phyloP scores from a whole-genome alignment of 306 rosid genomes.

The Ormosia emarginata region DNA sequence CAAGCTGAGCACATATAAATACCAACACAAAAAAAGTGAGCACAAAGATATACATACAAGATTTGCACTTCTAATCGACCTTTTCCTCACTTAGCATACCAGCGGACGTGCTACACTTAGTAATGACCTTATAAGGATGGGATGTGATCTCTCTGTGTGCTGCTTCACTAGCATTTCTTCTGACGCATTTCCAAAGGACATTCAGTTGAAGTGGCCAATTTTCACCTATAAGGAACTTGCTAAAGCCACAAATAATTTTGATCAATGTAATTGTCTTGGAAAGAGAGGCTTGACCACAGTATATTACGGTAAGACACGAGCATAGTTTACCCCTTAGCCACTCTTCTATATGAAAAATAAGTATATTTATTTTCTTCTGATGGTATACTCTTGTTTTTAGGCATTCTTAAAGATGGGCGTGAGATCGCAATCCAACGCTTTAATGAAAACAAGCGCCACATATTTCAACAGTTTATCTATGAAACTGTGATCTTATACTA shows the following conservation, averaged over 20 bases:
- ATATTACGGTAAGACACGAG: conserved; percentile 7
- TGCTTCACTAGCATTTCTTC: not conserved
- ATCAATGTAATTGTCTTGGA: not conserved
- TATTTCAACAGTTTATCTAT: not conserved
- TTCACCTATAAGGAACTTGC: not conserved
- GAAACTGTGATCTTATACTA: not conserved
- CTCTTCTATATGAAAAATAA: not conserved
- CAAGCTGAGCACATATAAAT: not conserved
- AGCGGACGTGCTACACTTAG: not conserved
- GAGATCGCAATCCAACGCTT: not conserved
- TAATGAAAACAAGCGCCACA: not conserved
- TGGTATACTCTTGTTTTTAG: not conserved
- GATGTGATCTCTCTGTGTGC: not conserved
- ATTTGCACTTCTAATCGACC: too few species aligned
- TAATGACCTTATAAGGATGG: not conserved
- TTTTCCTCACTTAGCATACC: not conserved
- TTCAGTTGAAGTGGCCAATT: not conserved
- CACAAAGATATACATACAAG: too few species aligned
- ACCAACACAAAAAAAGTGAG: too few species aligned
- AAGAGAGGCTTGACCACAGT: not conserved
- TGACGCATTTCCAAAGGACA: not conserved
- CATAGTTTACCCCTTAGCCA: not conserved
- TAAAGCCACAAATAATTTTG: conserved; percentile 9
- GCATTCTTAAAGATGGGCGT: conserved; percentile 18
- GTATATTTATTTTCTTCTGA: not conserved